Base-by-base conservation (phyloP, 2,329 filamentous ascomycete species). In the Rhynchosporium graminicola region DNA sequence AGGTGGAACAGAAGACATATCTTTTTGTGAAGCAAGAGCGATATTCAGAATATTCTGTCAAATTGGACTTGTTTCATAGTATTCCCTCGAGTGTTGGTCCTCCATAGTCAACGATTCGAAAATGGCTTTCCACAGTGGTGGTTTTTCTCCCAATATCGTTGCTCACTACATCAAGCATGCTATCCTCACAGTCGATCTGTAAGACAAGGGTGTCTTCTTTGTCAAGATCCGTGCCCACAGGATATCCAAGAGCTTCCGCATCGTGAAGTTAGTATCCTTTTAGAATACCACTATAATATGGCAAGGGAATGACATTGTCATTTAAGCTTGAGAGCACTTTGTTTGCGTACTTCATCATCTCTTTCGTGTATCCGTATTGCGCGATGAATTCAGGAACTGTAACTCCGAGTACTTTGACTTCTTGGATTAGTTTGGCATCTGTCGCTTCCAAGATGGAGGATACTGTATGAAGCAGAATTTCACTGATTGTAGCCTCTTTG, bases 41-140 rank as follows among this genome's bases (percentile, higher is more conserved):
- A 20, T 20, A 20, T 20, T 20, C 20, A 20, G 20, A 20, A 20
- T 20, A 20, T 20, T 20, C 20, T 20, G 20, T 20, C 20, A 20
- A 20, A 20, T 20, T 20, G 20, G 20, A 20, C 20, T 20, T 20
- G 20, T 20, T 20, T 20, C 20, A 20, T 20, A 20, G 20, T 20
- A 20, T 20, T 20, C 20, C 20, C 20, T 20, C 20, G 20, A 20
- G 20, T 20, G 20, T 36, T 36, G 33, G 1, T 5, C 57, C 47
- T 38, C 57, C 57, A 46, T 52, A 28, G 47, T 46, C 15, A 42
- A 31, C 4, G 20, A 9, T 50, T 28, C 47, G 47, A 28, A 50
- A 50, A 50, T 50, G 4, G 5, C 47, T 28, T 28, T 50, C 20
- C 8, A 2, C 29, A 28, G 5, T 33, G 29, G 47, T 50, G 47